These are phyloP conservation scores for Quercus tomentella DNA, from an alignment of 331 rosid genomes.

Conservation along the genomic window DNA sequence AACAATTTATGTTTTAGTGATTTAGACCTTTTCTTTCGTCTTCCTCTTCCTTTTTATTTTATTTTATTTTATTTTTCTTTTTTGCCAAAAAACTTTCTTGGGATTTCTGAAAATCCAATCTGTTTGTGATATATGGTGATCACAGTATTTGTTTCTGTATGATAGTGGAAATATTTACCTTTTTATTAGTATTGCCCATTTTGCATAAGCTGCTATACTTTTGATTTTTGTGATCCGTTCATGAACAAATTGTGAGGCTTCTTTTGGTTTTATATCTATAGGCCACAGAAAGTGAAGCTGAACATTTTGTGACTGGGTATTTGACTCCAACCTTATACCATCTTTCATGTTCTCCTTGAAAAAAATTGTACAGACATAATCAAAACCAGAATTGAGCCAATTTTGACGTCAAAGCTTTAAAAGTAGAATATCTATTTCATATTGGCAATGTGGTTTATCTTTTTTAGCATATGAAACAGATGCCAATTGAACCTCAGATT, in stretches of 20 bases:
- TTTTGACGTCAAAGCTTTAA: not conserved
- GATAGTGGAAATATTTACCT: not conserved
- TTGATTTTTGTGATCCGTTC: constrained; percentile 2
- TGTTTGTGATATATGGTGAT: not conserved
- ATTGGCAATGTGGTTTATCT: not conserved
- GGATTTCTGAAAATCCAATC: not conserved
- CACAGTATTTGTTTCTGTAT: not conserved
- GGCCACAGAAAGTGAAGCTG: not conserved
- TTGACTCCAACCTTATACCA: not conserved
- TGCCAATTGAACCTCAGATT: no score
- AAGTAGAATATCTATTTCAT: not conserved
- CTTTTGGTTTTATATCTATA: not conserved
- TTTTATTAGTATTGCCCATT: constrained; percentile 14
- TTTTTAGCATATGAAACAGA: not conserved
- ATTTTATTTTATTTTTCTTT: not conserved
- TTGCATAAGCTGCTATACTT: constrained; percentile 7
- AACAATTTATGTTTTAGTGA: not conserved
- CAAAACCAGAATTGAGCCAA: no score
- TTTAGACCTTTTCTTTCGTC: not conserved
- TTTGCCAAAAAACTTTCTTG: constrained; percentile 2
- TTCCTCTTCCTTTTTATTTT: not conserved
- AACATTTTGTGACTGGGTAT: not conserved
- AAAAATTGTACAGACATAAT: no score
- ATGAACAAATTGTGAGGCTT: not conserved
- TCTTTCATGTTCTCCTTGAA: no score